Conservation (phyloP, 768 basidiomycete species). For the Psilocybe azurescens region DNA sequence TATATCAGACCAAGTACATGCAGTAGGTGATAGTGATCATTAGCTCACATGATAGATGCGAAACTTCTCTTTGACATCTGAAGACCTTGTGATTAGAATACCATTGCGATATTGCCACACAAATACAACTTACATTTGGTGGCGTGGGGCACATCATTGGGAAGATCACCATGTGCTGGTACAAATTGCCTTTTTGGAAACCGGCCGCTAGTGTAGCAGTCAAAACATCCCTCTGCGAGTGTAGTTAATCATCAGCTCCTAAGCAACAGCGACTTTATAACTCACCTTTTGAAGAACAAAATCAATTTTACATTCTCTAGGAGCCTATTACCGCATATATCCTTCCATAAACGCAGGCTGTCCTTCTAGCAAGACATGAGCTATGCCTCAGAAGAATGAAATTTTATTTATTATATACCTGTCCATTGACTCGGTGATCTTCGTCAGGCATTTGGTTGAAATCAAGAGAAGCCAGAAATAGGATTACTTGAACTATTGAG, state of each 20-base stretch:
- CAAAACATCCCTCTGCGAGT: constrained; percentile 54
- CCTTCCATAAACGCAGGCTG: constrained; percentile 73
- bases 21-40: neutral
- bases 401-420: constrained; percentile 42
- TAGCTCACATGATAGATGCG: constrained; percentile 59
- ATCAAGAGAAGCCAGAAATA: constrained; percentile 81
- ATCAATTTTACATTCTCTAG: constrained; percentile 68
- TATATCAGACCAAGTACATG: neutral
- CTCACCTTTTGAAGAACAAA: constrained; percentile 77
- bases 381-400: neutral
- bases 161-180: constrained; percentile 60
- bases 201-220: constrained; percentile 59
- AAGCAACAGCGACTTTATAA: neutral
- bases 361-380: constrained; percentile 59
- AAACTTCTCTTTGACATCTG: constrained; percentile 78
- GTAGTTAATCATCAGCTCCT: neutral
- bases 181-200: constrained; percentile 59
- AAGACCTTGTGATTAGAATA: neutral
- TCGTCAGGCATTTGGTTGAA: constrained; percentile 80
- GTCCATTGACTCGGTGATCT: constrained; percentile 64
- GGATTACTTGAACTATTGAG: constrained; percentile 68
- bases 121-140: constrained; percentile 58
- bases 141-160: constrained; percentile 62
- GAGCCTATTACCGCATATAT: constrained; percentile 68
- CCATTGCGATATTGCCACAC: neutral